phyloP scores from a whole-genome alignment of 164 flowering plant species.

The Stephania cephalantha region DNA sequence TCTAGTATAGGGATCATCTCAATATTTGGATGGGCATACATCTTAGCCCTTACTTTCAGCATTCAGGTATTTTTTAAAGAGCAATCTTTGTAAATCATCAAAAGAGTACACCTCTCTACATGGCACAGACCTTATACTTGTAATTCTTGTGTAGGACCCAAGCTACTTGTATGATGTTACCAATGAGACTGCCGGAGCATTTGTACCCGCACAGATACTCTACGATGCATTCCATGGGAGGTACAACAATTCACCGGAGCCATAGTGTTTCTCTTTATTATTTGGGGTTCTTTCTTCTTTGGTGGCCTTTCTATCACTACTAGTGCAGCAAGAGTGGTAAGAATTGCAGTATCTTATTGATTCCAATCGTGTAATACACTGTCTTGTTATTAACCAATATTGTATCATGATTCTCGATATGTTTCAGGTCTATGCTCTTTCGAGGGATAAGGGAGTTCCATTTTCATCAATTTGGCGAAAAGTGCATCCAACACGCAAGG shows the following conservation, averaged over 20 bases:
- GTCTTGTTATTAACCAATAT: not conserved
- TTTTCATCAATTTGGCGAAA: conserved; percentile 55
- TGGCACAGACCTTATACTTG: not conserved
- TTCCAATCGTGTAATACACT: not conserved
- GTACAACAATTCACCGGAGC: conserved; percentile 51
- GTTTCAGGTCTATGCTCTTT: conserved; percentile 63
- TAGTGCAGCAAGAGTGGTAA: conserved; percentile 47
- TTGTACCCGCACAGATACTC: conserved; percentile 72
- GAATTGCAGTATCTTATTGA: not conserved
- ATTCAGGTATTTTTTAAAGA: conserved; percentile 43
- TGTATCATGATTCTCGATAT: not conserved
- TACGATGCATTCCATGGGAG: conserved; percentile 71
- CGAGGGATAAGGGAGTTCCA: conserved; percentile 62
- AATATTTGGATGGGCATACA: conserved; percentile 66
- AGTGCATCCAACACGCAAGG: conserved; percentile 63
- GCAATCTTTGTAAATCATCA: not conserved
- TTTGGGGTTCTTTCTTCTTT: conserved; percentile 82
- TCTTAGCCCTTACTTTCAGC: conserved; percentile 69
- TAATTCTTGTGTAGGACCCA: conserved; percentile 33
- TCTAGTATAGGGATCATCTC: conserved; percentile 64
- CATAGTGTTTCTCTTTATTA: conserved; percentile 45
- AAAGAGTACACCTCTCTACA: not conserved
- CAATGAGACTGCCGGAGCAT: conserved; percentile 65
- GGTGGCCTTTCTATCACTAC: conserved; percentile 76
- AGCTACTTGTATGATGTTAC: conserved; percentile 43